Evolutionary conservation across 2,329 filamentous ascomycete genomes (phyloP), one percentile per base, ranked within the genome.

Genomic region (Leptographium wingfieldii): DNA sequence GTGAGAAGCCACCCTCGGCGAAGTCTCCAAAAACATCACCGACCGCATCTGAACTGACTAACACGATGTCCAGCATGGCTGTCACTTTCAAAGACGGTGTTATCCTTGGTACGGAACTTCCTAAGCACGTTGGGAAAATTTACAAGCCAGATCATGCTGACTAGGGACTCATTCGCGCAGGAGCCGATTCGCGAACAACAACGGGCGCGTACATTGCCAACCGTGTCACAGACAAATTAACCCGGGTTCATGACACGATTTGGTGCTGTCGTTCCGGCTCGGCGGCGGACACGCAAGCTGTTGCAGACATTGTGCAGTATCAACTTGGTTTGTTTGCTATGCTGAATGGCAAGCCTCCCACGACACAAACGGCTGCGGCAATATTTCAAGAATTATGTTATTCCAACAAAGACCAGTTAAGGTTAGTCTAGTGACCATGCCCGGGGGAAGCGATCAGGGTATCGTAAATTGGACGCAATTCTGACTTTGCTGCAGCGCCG

Each of bases 221-320:
- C 76, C 87, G 94, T 80, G 94, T 99, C 66, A 99, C 94, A 65
- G 94, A 99, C 82, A 99, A 99, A 81, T 85, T 99, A 72, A 99
- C 94, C 69, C 88, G 92, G 79, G 92, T 99, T 63, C 89, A 95
- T 77, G 94, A 99, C 75, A 97, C 92, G 62, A 97, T 99, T 76
- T 99, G 94, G 94, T 99, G 94, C 79, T 99, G 94, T 79, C 87
- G 94, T 70, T 97, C 94, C 63, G 94, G 94, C 57, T 99, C 94
- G 31, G 94, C 94, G 38, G 94, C 94, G 66, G 94, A 99, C 72
- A 99, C 94, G 62, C 94, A 99, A 76, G 94, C 94, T 56, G 91
- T 99, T 56, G 94, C 94, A 62, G 94, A 99, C 70, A 96, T 99
- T 69, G 94, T 99, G 51, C 90, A 95, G 72, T 96, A 97, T 74